Conservation (phyloP, 2,329 filamentous ascomycete species). For the Alternaria triticina region DNA sequence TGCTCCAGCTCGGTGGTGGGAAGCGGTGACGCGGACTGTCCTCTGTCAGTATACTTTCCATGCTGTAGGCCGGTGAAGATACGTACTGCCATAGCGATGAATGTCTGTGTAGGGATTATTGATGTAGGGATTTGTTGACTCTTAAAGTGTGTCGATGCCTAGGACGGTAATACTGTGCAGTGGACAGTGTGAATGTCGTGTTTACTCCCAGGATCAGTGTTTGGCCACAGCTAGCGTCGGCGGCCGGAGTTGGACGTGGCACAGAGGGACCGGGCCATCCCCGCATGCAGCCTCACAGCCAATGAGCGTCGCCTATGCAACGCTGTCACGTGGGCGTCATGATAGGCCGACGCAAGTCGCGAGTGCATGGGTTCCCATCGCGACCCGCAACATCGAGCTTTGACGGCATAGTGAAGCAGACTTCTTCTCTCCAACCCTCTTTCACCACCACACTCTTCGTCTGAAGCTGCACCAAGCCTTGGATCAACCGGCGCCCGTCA, state of each 20-base stretch:
- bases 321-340: slow-evolving; percentile 32
- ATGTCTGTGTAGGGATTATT: slow-evolving; percentile 12
- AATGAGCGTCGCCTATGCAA: slow-evolving; percentile 1
- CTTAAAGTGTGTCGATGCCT: background rate
- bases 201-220: slow-evolving; percentile 25
- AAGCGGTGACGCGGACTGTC: slow-evolving; percentile 35
- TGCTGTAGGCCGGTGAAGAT: background rate
- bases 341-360: slow-evolving; percentile 28
- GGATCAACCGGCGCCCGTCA: background rate
- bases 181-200: slow-evolving; percentile 16
- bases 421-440: background rate
- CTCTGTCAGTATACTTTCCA: background rate
- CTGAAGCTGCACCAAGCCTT: slow-evolving; percentile 14
- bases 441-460: background rate
- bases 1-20: slow-evolving; percentile 40
- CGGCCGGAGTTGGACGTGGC: slow-evolving; percentile 12
- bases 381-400: slow-evolving; percentile 3
- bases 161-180: background rate
- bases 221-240: slow-evolving; percentile 11
- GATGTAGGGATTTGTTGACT: slow-evolving; percentile 11
- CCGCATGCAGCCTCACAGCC: background rate
- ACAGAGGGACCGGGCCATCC: background rate
- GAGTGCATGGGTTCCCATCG: slow-evolving; percentile 11
- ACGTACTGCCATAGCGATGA: slow-evolving; percentile 39
- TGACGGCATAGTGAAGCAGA: slow-evolving; percentile 3